Percentiles rank a stretch among this genome's conserved stretches.
Evolutionary conservation across 805 yeast genomes (phyloP).

Genomic region (Zygoascus biomembranicola): DNA sequence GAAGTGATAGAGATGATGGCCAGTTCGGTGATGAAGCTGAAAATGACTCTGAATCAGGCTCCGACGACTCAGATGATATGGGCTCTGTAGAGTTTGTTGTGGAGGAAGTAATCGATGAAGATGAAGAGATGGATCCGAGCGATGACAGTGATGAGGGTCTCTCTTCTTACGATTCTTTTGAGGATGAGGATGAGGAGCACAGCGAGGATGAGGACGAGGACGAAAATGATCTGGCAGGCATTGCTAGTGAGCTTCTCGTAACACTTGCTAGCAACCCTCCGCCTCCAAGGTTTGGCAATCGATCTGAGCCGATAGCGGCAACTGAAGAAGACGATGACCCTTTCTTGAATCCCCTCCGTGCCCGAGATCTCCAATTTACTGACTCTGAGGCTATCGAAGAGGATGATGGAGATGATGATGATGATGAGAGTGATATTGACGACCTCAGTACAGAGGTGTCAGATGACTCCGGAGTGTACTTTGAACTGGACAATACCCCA

Average conservation of each 20-base stretch:
- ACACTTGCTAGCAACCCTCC: constrained; percentile 15
- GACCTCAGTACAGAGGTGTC: neutral
- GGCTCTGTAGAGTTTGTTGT: constrained; percentile 20
- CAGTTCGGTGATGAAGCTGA: constrained; percentile 23
- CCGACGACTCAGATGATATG: constrained; percentile 31
- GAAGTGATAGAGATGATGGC: constrained; percentile 25
- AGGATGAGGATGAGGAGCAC: constrained; percentile 10
- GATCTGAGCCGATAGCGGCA: constrained; percentile 11
- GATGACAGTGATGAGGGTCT: neutral
- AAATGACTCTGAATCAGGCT: constrained; percentile 24
- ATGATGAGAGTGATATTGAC: constrained; percentile 19
- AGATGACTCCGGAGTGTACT: neutral
- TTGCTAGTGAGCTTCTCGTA: constrained; percentile 18
- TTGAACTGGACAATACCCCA: neutral
- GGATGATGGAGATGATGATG: constrained; percentile 19
- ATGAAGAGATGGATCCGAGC: constrained; percentile 12
- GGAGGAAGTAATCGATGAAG: constrained; percentile 14
- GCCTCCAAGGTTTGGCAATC: constrained; percentile 3
- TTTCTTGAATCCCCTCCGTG: constrained; percentile 5
- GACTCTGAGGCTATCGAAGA: constrained; percentile 14
- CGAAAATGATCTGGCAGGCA: constrained; percentile 15
- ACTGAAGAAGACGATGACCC: constrained; percentile 13
- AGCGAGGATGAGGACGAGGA: constrained; percentile 7
- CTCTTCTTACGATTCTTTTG: neutral
- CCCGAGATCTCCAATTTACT: neutral